These are phyloP conservation scores for Venustampulla echinocandica DNA, from an alignment of 495 filamentous ascomycete genomes.

Conservation along the genomic window DNA sequence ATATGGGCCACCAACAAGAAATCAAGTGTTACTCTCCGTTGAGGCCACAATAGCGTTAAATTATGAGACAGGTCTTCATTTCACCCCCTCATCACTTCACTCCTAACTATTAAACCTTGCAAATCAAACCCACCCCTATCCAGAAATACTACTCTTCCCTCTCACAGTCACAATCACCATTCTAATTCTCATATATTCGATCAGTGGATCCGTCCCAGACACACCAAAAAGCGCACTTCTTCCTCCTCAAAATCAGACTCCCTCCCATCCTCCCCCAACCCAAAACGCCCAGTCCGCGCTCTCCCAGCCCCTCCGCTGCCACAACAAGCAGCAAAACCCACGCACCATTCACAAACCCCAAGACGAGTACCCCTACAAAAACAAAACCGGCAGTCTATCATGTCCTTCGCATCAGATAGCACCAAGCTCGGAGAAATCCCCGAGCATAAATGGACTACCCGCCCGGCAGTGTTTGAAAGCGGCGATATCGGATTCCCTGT, in stretches of 20 bases:
- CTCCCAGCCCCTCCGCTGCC: not conserved
- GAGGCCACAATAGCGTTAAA: too few species aligned
- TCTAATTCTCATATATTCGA: not conserved
- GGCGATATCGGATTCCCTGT: slow-evolving; percentile 8
- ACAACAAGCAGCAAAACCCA: not conserved
- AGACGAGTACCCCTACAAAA: not conserved
- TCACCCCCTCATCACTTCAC: too few species aligned
- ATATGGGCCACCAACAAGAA: too few species aligned
- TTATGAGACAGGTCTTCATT: too few species aligned
- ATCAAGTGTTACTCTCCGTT: too few species aligned
- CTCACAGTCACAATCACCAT: too few species aligned
- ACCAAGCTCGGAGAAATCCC: slow-evolving; percentile 25
- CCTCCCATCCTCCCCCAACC: not conserved
- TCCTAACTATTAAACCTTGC: too few species aligned
- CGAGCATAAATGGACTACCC: slow-evolving; percentile 19
- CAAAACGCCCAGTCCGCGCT: too few species aligned
- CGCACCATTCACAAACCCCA: not conserved
- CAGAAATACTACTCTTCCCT: too few species aligned
- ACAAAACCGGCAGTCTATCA: slow-evolving; percentile 13
- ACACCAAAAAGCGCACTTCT: slow-evolving; percentile 9
- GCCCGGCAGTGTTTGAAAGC: not conserved
- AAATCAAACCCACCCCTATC: too few species aligned
- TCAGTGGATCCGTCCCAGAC: slow-evolving; percentile 16
- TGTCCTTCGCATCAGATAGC: slow-evolving; percentile 21
- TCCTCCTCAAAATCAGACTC: slow-evolving; percentile 4